phyloP scores from a whole-genome alignment of 345 rosid genomes.

The Brassica carinata region DNA sequence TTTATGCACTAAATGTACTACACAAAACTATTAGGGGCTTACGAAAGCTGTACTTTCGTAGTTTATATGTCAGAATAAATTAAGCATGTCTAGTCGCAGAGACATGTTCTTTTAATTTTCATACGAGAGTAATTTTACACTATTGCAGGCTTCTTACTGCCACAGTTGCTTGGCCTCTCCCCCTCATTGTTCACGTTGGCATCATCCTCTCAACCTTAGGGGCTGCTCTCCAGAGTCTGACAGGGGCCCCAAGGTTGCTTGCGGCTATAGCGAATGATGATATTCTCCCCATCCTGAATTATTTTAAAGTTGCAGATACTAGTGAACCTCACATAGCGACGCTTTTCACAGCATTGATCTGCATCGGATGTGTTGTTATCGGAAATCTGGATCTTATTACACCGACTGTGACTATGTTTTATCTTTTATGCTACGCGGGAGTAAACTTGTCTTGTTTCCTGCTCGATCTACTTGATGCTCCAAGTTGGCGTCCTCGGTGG shows the following conservation, averaged over 20 bases:
- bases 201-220: conserved; percentile 98
- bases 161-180: conserved; percentile 96
- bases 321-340: conserved; percentile 89
- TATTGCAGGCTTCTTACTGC: conserved; percentile 81
- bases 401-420: conserved; percentile 97
- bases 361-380: conserved; percentile 84
- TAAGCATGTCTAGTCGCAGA: conserved; percentile 7
- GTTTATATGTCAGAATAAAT: conserved; percentile 11
- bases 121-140: conserved; percentile 21
- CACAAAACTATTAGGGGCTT: neutral
- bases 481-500: conserved; percentile 99
- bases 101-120: conserved; percentile 14
- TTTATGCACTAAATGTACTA: conserved; percentile 17
- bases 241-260: conserved; percentile 97
- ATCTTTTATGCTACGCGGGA: conserved; percentile 91
- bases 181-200: conserved; percentile 78
- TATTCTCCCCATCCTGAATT: conserved; percentile 93
- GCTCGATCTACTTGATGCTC: conserved; percentile 98
- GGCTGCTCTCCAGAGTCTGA: conserved; percentile 97
- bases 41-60: conserved; percentile 3
- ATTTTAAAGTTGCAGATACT: conserved; percentile 91
- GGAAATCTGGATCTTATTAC: conserved; percentile 99
- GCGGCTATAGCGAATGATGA: conserved; percentile 99
- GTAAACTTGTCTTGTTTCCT: conserved; percentile 99
- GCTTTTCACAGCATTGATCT: conserved; percentile 86